Evolutionary conservation across 345 rosid genomes (phyloP), one percentile per base, ranked within the genome.

Genomic region (Corchorus olitorius): DNA sequence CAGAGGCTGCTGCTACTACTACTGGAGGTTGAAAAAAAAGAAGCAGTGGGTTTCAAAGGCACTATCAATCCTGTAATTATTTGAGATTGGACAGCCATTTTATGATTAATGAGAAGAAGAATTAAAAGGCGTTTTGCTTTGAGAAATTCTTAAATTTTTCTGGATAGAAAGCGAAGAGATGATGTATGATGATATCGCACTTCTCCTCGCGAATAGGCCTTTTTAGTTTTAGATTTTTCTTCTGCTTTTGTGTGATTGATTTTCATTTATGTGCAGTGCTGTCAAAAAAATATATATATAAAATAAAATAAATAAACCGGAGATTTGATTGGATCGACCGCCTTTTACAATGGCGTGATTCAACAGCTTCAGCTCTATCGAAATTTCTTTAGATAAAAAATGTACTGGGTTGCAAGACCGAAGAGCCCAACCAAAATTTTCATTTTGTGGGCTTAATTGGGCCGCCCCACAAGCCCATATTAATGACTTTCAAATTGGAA

Each of bases 21-120:
- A 59, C 61, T 10, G 14, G 89, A 74, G 81, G 76, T 45, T 6
- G 90, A 79, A 37, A 83, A 66, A 52, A 83, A 76, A 48, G 84
- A 79, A 68, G 86, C 77, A 2, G 49, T 53, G 62, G 79, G 76
- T 17, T 75, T 79, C 48, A 78, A 49, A 39, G 88, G 82, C 65
- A 78, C 27, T 41, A 82, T n/a, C 43, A 84, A 76, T 59, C 87
- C 85, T 7, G 91, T 58, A 76, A 89, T 54, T 70, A 82, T 68
- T 39, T 84, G 89, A 4, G 87, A 75, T 45, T 85, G 86, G 16
- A 61, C 74, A 48, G 86, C 80, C 85, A 68, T 84, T 50, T 16
- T 53, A n/a, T 20, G 48, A 50, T 39, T 27, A 7, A 12, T 12
- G n/a, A 27, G 10, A 33, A 70, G 33, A 52, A 50, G 34, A 52